These are phyloP conservation scores for Blumeria hordei DNA, from an alignment of 2,329 filamentous ascomycete species.

Conservation along the genomic window DNA sequence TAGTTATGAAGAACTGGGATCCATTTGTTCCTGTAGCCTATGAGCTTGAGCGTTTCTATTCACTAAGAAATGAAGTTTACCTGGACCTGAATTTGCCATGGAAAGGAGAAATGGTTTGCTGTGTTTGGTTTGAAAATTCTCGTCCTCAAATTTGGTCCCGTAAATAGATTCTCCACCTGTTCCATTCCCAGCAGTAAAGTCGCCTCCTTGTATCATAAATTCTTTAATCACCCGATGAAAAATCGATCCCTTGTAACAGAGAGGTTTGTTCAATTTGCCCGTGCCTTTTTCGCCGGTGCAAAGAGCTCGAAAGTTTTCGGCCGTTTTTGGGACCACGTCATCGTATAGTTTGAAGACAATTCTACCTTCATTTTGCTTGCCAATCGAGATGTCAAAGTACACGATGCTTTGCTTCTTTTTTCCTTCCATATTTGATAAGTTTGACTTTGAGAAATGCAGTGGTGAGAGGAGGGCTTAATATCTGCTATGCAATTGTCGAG, in stretches of 20 bases:
- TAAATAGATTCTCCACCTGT: constrained; percentile 96
- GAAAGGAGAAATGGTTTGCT: constrained; percentile 80
- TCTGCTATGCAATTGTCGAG: too few relatives aligned
- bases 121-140: constrained; percentile 85
- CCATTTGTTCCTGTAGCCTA: constrained; percentile 56
- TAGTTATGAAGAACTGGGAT: constrained; percentile 95
- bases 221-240: constrained; percentile 97
- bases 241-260: constrained; percentile 77
- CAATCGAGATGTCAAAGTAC: constrained; percentile 83
- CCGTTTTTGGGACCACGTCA: constrained; percentile 71
- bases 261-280: constrained; percentile 57
- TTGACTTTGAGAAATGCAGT: constrained; percentile 3
- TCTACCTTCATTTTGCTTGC: constrained; percentile 46
- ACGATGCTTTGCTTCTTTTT: constrained; percentile 32
- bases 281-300: constrained; percentile 87
- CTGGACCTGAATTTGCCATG: constrained; percentile 93
- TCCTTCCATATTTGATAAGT: constrained; percentile 15
- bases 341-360: constrained; percentile 65
- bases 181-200: constrained; percentile 86
- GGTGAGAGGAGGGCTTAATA: too few relatives aligned
- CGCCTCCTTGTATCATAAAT: constrained; percentile 97
- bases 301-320: constrained; percentile 83
- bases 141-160: constrained; percentile 87
- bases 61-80: constrained; percentile 21
- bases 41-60: neutral